Evolutionary conservation across 1,284 basidiomycete species (phyloP), one percentile per base, ranked within the genome.

Genomic region (Dichomitus squalens): DNA sequence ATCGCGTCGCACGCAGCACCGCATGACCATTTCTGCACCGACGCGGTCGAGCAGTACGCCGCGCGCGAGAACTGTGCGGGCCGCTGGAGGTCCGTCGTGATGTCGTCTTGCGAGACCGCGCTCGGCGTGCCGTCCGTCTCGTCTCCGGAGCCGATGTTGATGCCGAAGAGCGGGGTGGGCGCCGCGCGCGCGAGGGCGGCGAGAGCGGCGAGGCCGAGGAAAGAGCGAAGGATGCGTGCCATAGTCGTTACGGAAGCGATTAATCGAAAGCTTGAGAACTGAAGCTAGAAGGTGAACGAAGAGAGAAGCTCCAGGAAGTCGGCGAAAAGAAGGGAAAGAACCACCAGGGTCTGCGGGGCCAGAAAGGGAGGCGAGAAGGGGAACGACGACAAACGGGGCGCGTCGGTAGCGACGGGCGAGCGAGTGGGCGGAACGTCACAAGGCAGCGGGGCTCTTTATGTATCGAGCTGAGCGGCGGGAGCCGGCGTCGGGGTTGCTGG

Each of bases 1-100:
- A 83, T 83, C 7, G 75, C 79, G 18, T 76, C 58, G 73, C 70
- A 36, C 68, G 73, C 52, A 57, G 62, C 60, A 18, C 77, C 77
- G 54, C 78, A 79, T 23, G 64, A 66, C 72, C 71, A 75, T 55
- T 60, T 68, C 7, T 68, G 60, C 6, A 79, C 71, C 3, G 69
- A 63, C 7, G 40, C 61, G 7, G 65, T 68, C 4, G 72, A 69
- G 64, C 77, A 79, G 64, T 79, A 80, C 29, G 72, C 76, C n/a
- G 75, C 68, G 11, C 76, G 73, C 36, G 70, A 64, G 63, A 79
- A 79, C 36, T 72, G 64, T 3, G 75, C 77, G 18, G 77, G 76
- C 7, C 75, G 74, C 31, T 72, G 54, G 52, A 78, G 46, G 58
- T 75, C 59, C 12, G 48, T 53, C n/a, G 55, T 55, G 49, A 70